Base-by-base conservation (phyloP, 345 rosid species). In the Gossypium raimondii region DNA sequence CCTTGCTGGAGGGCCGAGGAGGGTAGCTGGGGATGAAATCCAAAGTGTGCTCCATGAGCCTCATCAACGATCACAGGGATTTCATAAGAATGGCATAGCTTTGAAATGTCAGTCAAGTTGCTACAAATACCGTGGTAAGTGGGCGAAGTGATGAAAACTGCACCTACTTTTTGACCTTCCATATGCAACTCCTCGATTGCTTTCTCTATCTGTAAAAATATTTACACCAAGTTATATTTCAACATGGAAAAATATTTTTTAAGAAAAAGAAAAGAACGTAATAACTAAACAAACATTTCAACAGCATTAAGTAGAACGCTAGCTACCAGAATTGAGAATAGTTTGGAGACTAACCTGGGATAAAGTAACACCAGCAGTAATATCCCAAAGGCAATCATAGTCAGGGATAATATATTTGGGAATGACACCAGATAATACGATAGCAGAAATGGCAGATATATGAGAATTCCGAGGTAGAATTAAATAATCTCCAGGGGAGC, bases 111-210 rank as follows among this genome's bases (percentile, higher is more conserved):
- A 6, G 27, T 50, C 69, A 87, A 63, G 76, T 88, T 81, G 77
- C 90, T 87, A 77, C 90, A 88, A 67, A 88, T 77, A 69, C 92
- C 92, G 59, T 88, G 90, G 50, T 88, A 88, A 43, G 92, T 88
- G 11, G 90, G 92, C 50, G 89, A 88, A 43, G 89, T 88, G 74
- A 88, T 75, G 64, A 88, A 84, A 81, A 88, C 86, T 20, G 90
- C 92, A 12, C 81, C 85, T 55, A 86, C 81, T 78, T 75, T 85
- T 76, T 72, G 65, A 58, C 89, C 87, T 64, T 84, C 89, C 67
- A 18, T 78, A 63, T 77, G 78, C 80, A 88, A 80, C 38, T 85
- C 90, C 67, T 80, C 55, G 69, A 87, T 81, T 44, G 90, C 85
- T 70, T 82, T 77, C 72, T 80, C 80, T 71, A 88, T 83, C 92